Evolutionary conservation across 192 early-diverging fungal genomes (phyloP).

Genomic region (Coemansia sp.): DNA sequence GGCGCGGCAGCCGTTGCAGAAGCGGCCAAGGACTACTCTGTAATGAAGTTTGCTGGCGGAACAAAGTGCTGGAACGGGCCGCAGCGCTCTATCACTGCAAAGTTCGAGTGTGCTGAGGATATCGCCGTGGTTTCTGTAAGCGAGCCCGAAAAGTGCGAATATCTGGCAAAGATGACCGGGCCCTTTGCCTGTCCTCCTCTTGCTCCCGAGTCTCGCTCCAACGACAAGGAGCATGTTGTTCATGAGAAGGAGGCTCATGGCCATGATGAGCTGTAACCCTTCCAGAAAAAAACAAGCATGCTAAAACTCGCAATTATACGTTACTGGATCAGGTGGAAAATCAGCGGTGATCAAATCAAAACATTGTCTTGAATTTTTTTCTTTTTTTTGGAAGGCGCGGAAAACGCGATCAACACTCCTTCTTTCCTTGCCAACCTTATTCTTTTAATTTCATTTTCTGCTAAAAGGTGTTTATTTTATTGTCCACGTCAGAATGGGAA

Average conservation of each 20-base stretch:
- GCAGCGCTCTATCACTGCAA: constrained; percentile 70
- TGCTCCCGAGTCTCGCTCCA: background rate
- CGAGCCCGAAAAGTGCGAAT: constrained; percentile 96
- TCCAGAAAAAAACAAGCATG: too few relatives aligned
- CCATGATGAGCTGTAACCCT: constrained; percentile 16
- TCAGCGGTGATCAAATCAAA: constrained; percentile 4
- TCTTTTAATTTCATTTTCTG: too few relatives aligned
- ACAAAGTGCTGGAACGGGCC: constrained; percentile 96
- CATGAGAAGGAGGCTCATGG: background rate
- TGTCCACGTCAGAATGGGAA: background rate
- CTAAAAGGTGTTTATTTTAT: background rate
- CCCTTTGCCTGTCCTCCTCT: constrained; percentile 74
- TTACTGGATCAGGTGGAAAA: background rate
- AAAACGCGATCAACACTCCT: too few relatives aligned
- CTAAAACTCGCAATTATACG: too few relatives aligned
- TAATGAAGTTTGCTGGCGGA: constrained; percentile 74
- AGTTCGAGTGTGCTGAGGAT: constrained; percentile 74
- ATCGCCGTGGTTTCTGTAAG: constrained; percentile 70
- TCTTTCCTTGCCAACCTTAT: too few relatives aligned
- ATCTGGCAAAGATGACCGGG: constrained; percentile 69
- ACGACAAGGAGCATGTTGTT: too few relatives aligned
- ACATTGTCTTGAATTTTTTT: background rate
- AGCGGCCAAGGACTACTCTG: constrained; percentile 6
- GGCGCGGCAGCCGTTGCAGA: constrained; percentile 13
- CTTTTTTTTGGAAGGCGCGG: background rate